These are phyloP conservation scores for Aurinia saxatilis DNA, from an alignment of 345 rosid genomes.

Conservation along the genomic window DNA sequence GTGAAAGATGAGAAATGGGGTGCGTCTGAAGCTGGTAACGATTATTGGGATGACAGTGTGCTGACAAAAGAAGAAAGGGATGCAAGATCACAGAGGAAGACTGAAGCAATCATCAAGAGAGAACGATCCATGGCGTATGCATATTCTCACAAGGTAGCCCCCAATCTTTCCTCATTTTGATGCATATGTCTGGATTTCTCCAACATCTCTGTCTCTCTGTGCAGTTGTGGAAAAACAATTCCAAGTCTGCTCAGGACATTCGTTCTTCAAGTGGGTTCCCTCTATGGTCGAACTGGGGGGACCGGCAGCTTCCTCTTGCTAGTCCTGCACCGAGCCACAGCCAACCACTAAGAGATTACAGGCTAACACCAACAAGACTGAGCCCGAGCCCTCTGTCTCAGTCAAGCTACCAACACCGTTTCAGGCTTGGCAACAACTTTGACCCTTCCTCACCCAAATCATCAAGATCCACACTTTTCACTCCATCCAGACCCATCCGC, in stretches of 20 bases:
- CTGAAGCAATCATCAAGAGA: slow-evolving; percentile 68
- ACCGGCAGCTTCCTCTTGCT: slow-evolving; percentile 51
- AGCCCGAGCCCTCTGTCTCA: slow-evolving; percentile 58
- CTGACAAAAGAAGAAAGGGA: slow-evolving; percentile 79
- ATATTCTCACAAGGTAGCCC: slow-evolving; percentile 73
- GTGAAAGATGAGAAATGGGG: slow-evolving; percentile 37
- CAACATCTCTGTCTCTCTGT: neutral
- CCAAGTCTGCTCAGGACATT: slow-evolving; percentile 35
- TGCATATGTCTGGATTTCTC: neutral
- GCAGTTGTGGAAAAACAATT: slow-evolving; percentile 60
- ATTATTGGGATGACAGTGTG: slow-evolving; percentile 84
- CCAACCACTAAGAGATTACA: slow-evolving; percentile 21
- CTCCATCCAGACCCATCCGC: slow-evolving; percentile 38
- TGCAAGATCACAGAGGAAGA: slow-evolving; percentile 62
- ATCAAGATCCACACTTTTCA: slow-evolving; percentile 46
- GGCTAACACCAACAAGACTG: slow-evolving; percentile 35
- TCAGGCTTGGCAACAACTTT: slow-evolving; percentile 31
- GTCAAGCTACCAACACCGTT: slow-evolving; percentile 37
- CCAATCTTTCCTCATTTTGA: slow-evolving; percentile 5
- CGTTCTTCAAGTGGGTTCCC: slow-evolving; percentile 53
- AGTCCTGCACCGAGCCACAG: slow-evolving; percentile 41
- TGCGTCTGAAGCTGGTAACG: slow-evolving; percentile 58
- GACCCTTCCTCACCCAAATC: slow-evolving; percentile 40
- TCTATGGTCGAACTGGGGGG: slow-evolving; percentile 97
- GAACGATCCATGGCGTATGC: slow-evolving; percentile 93